Base-by-base conservation (phyloP, 345 rosid species). In the Crucihimalaya himalaica region DNA sequence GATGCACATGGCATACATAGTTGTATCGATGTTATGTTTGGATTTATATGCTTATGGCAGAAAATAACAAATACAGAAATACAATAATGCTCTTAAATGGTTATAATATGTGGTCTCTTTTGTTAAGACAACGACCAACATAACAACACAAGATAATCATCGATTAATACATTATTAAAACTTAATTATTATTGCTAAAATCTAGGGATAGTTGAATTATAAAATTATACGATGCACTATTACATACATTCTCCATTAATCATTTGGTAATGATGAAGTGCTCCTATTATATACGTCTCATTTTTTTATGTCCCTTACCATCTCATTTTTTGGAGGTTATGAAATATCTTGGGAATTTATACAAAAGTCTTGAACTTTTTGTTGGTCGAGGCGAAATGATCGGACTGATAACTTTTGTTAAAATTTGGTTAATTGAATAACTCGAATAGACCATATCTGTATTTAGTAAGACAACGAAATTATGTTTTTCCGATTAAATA, bases 131-230 rank as follows among this genome's bases (percentile, higher is more conserved):
- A 8, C 71, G 70, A 62, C 79, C 74, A 76, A 62, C 70, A 69
- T 31, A 68, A 60, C 11, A 52, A 23, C 39, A 52, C 51, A 62
- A 69, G 27, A 47, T 70, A 58, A 48, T 76, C 66, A 69, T 63
- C 71, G 46, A 55, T 54, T 46, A 45, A 35, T 55, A 43, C 43
- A 43, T 34, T 28, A 55, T 23, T n/a, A 55, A 55, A 54, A 16
- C 53, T 70, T 55, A 29, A 37, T 20, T 35, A 56, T 8, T 29
- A 40, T 35, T 63, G 71, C 80, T 70, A 76, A 76, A 76, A 76
- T 70, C 71, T 70, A 76, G 80, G 75, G 71, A 37, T 55, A 63
- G 76, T 70, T 70, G 71, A 63, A 50, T 63, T 63, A 70, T 63
- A 70, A 69, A 69, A 63, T 1, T 25, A 62, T 3, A 68, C 8